These are phyloP conservation scores for Arabidopsis arenosa DNA, from an alignment of 345 rosid species.

Conservation along the genomic window DNA sequence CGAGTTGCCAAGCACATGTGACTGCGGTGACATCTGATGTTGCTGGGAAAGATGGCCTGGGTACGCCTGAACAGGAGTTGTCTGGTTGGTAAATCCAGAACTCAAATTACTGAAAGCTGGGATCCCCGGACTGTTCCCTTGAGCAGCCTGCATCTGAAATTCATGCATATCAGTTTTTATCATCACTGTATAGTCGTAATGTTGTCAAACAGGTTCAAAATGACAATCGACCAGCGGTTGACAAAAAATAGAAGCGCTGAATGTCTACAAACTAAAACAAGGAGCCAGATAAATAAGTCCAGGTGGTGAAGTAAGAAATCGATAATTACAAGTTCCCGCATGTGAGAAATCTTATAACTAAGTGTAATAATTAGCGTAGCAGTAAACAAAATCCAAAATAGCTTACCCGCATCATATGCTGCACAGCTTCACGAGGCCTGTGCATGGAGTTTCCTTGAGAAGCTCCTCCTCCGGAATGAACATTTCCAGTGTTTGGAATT, in stretches of 20 bases:
- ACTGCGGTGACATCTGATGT: conserved; percentile 72
- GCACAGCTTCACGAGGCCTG: conserved; percentile 82
- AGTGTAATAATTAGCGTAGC: conserved; percentile 9
- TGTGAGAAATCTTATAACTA: conserved; percentile 1
- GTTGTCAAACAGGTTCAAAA: conserved; percentile 51
- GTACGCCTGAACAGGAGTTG: conserved; percentile 67
- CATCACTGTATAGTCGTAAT: conserved; percentile 60
- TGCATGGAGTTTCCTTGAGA: conserved; percentile 74
- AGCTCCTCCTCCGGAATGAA: conserved; percentile 72
- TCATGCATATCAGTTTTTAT: conserved; percentile 59
- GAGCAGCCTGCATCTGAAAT: conserved; percentile 76
- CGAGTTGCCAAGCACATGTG: conserved; percentile 61
- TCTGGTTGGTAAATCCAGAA: conserved; percentile 75
- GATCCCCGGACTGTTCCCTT: conserved; percentile 69
- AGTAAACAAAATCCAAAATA: conserved; percentile 25
- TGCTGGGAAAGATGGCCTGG: conserved; percentile 75
- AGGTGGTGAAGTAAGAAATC: conserved; percentile 10
- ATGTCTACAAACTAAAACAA: conserved; percentile 30
- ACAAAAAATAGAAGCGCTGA: conserved; percentile 28
- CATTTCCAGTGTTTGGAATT: conserved; percentile 63
- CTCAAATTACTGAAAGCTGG: conserved; percentile 73
- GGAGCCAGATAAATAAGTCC: conserved; percentile 21
- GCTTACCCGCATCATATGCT: conserved; percentile 80
- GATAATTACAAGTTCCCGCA: conserved; percentile 20
- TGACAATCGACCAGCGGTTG: conserved; percentile 26